These are phyloP conservation scores for Cynanchum wilfordii DNA, from an alignment of 257 asterid genomes.

Conservation along the genomic window DNA sequence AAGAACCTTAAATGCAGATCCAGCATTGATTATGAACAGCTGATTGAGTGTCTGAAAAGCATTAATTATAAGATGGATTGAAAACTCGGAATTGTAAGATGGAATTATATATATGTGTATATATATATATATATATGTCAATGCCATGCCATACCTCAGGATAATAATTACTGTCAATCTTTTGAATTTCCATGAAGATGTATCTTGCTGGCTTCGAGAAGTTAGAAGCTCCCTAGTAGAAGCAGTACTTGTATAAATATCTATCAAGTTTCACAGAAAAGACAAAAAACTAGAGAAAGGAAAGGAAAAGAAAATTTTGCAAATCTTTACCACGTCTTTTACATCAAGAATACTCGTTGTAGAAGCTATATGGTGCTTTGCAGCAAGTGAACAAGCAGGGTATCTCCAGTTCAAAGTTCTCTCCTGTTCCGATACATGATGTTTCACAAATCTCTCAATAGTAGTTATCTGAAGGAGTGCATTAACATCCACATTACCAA, in stretches of 20 bases:
- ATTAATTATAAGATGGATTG: background rate
- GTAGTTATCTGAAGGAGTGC: conserved; percentile 46
- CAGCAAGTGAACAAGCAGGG: conserved; percentile 70
- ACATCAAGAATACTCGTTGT: conserved; percentile 76
- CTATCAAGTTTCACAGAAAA: background rate
- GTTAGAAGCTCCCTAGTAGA: conserved; percentile 51
- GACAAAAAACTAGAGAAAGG: background rate
- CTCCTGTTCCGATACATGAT: conserved; percentile 66
- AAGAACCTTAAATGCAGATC: conserved; percentile 56
- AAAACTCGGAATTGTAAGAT: no score
- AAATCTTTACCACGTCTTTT: conserved; percentile 49
- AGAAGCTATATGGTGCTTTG: conserved; percentile 68
- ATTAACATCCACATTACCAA: conserved; percentile 54
- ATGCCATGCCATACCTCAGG: conserved; percentile 65
- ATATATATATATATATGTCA: background rate
- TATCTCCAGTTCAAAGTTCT: conserved; percentile 59
- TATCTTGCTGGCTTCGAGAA: conserved; percentile 73
- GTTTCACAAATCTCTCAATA: conserved; percentile 56
- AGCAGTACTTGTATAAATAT: background rate
- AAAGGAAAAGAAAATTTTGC: background rate
- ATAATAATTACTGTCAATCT: conserved; percentile 66
- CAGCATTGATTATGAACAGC: conserved; percentile 64
- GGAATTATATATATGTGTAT: no score
- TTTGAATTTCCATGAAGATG: conserved; percentile 67
- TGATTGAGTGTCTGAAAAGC: conserved; percentile 53